Base-by-base conservation (phyloP, 2,329 filamentous ascomycete genomes). In the Claviceps spartinae region DNA sequence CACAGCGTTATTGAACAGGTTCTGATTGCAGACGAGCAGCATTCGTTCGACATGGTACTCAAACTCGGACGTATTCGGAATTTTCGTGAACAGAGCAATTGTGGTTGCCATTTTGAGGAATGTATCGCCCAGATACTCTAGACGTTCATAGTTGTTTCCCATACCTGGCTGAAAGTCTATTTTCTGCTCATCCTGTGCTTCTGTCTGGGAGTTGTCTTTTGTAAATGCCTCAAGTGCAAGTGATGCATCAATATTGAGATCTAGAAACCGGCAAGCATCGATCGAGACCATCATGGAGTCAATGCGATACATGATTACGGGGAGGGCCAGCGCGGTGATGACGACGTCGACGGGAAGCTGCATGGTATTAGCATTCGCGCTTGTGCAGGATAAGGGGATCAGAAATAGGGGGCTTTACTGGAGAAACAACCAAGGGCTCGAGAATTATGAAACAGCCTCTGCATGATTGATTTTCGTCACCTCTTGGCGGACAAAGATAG, bases 31-130 rank as follows among this genome's bases (percentile, higher is more conserved):
- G 16, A 97, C 77, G 60, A 97, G 77, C 20, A 85, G 63, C 91
- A 97, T 97, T 16, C 93, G 83, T 59, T 88, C 83, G 7, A 95
- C 86, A 61, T 98, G 93, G 59, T 87, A 93, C 52, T 87, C 82
- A 48, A 83, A 94, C 62, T 98, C 93, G 57, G 88, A 81, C 55
- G 85, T 81, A 47, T 86, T 78, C 0, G 88, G 88, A 20, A 86
- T 81, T 30, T 82, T 76, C 1, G 85, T 84, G 63, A 86, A 97
- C 0, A 95, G 73, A 0, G 89, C 83, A 50, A 98, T 89, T 0
- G 90, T 91, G 0, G 91, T 96, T 11, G 87, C 88, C 83, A 96
- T 91, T 68, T 98, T 98, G 54, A 98, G 74, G 61, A 96, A 95
- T 37, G 85, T 86, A 64, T 98, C 93, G 0, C 93, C 93, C 2